phyloP scores from a whole-genome alignment of 169 alveolate genomes.

The Babesia bovis region DNA sequence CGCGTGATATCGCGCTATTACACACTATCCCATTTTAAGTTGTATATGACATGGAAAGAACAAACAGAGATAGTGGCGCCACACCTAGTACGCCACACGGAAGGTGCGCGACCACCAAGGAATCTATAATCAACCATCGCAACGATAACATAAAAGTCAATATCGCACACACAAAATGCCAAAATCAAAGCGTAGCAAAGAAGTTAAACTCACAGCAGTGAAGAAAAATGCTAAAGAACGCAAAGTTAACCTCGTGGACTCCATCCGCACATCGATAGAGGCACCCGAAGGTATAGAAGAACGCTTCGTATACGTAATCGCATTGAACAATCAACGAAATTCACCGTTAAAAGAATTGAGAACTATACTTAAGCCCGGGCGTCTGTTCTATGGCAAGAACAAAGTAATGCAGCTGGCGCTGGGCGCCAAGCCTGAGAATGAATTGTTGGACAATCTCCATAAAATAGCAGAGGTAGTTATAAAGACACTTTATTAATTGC shows the following conservation, averaged over 20 bases:
- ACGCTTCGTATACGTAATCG: conserved; percentile 61
- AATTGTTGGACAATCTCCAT: conserved; percentile 58
- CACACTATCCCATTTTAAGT: neutral
- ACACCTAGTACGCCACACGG: conserved; percentile 10
- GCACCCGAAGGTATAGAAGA: conserved; percentile 3
- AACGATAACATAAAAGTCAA: neutral
- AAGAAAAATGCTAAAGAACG: conserved; percentile 57
- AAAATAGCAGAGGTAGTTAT: conserved; percentile 63
- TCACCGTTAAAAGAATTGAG: conserved; percentile 69
- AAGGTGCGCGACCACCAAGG: neutral
- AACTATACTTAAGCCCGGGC: conserved; percentile 66
- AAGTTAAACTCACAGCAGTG: conserved; percentile 17
- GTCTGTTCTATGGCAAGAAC: conserved; percentile 73
- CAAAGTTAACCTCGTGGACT: conserved; percentile 41
- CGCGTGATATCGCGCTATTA: neutral
- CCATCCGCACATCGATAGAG: conserved; percentile 38
- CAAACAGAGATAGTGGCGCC: too few species aligned
- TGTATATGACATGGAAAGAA: too few species aligned
- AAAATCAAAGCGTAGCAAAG: conserved; percentile 40
- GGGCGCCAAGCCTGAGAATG: conserved; percentile 70
- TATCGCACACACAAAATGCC: conserved; percentile 41
- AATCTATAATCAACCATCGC: neutral
- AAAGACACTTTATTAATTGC: neutral
- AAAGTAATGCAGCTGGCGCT: conserved; percentile 76
- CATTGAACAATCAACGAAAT: conserved; percentile 71